Base-by-base conservation (phyloP, 1,284 basidiomycete species). In the Pseudozyma sp. region DNA sequence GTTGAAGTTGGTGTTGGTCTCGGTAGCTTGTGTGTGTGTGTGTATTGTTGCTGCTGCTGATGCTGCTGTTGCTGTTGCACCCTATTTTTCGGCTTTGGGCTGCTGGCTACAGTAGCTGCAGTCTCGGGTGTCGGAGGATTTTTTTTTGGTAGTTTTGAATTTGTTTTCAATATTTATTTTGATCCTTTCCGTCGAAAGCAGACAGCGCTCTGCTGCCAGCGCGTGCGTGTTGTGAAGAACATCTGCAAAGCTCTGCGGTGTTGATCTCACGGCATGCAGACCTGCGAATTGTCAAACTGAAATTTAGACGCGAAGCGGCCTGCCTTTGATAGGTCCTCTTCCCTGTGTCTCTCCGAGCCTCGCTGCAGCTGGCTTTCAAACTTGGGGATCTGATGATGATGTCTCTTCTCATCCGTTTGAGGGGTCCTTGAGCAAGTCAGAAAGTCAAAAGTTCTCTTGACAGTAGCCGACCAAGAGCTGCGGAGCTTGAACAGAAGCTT, bases 71-170 rank as follows among this genome's bases (percentile, higher is more conserved):
- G n/a, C 16, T 19, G 8, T 42, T 42, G 55, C 35, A 34, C 42
- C 39, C 52, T 53, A 47, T 45, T 35, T 25, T 36, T 6, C 25
- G 25, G 25, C 25, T 31, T 31, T 31, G 25, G 25, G 25, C 25
- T 31, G 25, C 25, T 31, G 25, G 25, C 25, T 31, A 31, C 25
- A 31, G 25, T 31, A 31, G 31, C 53, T 39, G 31, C 19, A 47
- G 16, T 21, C 42, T 59, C 49, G 57, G 57, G 52, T 59, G 14
- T 59, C 57, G 57, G 57, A 52, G 56, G 12, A 39, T 56, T 56
- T 45, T 38, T 47, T 21, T 19, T 45, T 14, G 21, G 10, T 9
- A 45, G 19, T 40, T 25, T 19, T 31, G 45, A 47, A 21, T 25
- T 38, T 11, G 36, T 34, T 34, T 36, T 35, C 35, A 44, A 12